Base-by-base conservation (phyloP, 2,329 filamentous ascomycete species). In the Colletotrichum costaricense region DNA sequence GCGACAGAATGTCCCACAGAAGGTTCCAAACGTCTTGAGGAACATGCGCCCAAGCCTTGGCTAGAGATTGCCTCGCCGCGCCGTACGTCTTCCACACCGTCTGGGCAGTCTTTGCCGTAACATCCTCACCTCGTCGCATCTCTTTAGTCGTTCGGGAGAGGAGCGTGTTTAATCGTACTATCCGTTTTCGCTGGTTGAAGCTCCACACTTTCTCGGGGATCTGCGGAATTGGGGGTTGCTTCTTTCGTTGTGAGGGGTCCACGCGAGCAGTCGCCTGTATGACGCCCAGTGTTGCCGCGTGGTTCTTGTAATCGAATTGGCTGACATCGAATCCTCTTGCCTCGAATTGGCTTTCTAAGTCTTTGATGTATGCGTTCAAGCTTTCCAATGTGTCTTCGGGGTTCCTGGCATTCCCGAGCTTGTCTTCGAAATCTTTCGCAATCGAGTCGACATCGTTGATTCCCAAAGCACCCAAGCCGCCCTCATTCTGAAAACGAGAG, bases 1-100 rank as follows among this genome's bases (percentile, higher is more conserved):
- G 85, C 1, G 91, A 89, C 56, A 92, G 84, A 2, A 89, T 81
- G 35, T 87, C 84, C 93, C 93, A 96, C 9, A 96, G 80, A 2
- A 91, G 79, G n/a, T 88, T 82, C 90, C 93, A 93, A 5, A 90
- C 86, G 19, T 88, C 85, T 11, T 85, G 78, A 0, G 93, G 89
- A n/a, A 95, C 86, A 35, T 86, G 85, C 46, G 85, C 80, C 82
- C 91, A 88, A 11, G 83, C 79, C 24, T 82, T 81, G 1, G 85
- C 81, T 55, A 91, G 81, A 7, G 81, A 78, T 16, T 81, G 80
- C 12, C 87, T 82, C 3, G 86, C 86, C 0, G 82, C 80, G 59
- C 85, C 84, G 77, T 91, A 91, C 12, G 82, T 81, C 73, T 85
- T 87, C 85, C 89, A 91, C 5, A 85, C 80, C 1, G 80, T 79